Evolutionary conservation across 2,329 filamentous ascomycete genomes (phyloP).

Genomic region (Penicillium sp.): DNA sequence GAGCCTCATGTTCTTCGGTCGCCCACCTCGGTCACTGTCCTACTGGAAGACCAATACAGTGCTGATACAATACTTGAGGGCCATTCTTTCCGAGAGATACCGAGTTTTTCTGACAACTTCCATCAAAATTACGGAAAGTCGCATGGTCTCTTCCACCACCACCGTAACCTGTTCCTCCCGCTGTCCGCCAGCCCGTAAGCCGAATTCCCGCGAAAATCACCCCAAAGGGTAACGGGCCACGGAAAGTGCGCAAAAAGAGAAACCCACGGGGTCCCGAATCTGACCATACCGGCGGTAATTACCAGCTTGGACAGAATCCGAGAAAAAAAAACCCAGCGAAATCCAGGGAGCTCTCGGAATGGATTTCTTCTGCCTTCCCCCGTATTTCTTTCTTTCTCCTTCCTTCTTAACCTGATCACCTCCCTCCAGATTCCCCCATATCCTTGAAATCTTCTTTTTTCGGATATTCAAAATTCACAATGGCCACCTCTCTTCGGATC

Average conservation of each 20-base stretch:
- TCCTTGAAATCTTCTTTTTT: slow-evolving; percentile 10
- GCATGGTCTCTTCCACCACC: too few species aligned
- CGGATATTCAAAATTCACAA: slow-evolving; percentile 45
- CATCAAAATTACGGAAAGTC: too few species aligned
- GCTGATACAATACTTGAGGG: too few species aligned
- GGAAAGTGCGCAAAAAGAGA: slow-evolving; percentile 2
- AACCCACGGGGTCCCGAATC: slow-evolving; percentile 13
- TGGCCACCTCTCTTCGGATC: slow-evolving; percentile 79
- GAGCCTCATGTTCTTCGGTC: slow-evolving; percentile 2
- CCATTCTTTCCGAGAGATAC: too few species aligned
- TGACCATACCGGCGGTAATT: slow-evolving; percentile 28
- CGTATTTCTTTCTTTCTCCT: slow-evolving; percentile 30
- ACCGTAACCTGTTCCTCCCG: not conserved
- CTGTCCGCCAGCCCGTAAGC: slow-evolving; percentile 1
- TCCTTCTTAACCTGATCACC: slow-evolving; percentile 26
- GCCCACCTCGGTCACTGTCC: not conserved
- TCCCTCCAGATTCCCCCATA: slow-evolving; percentile 10
- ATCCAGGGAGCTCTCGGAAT: slow-evolving; percentile 25
- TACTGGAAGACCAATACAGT: not conserved
- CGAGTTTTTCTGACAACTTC: too few species aligned
- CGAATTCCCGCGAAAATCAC: too few species aligned
- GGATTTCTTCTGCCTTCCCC: slow-evolving; percentile 27
- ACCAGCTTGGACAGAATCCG: slow-evolving; percentile 19
- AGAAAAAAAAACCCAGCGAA: slow-evolving; percentile 27
- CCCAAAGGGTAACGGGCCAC: slow-evolving; percentile 10